These are phyloP conservation scores for Alternaria sp. DNA, from an alignment of 2,329 filamentous ascomycete species.

Conservation along the genomic window DNA sequence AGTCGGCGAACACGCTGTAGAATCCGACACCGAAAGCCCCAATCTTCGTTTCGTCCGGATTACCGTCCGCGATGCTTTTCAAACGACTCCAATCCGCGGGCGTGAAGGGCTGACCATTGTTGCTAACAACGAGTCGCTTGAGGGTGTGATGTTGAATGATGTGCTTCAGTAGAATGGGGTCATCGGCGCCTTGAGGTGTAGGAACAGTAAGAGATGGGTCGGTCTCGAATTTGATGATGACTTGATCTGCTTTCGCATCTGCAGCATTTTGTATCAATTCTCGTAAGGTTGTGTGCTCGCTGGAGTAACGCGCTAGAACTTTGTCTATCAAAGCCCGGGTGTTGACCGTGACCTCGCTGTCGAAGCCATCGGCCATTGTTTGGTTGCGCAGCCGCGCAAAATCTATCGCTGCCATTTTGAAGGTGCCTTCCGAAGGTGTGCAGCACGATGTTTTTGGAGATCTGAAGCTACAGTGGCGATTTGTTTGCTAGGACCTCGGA, in stretches of 20 bases:
- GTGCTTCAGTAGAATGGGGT: constrained; percentile 79
- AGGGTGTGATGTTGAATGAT: constrained; percentile 84
- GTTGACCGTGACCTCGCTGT: constrained; percentile 97
- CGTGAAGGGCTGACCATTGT: constrained; percentile 87
- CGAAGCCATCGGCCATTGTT: constrained; percentile 86
- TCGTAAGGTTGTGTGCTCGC: constrained; percentile 86
- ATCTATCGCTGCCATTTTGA: constrained; percentile 53
- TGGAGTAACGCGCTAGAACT: constrained; percentile 92
- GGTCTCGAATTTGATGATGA: constrained; percentile 92
- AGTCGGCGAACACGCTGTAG: constrained; percentile 98
- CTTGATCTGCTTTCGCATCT: constrained; percentile 88
- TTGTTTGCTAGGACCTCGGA: not conserved
- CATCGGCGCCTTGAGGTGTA: constrained; percentile 68
- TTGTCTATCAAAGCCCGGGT: constrained; percentile 97
- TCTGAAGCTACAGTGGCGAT: not conserved
- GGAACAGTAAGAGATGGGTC: constrained; percentile 81
- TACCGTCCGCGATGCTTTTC: constrained; percentile 98
- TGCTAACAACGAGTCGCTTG: constrained; percentile 85
- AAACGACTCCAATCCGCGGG: constrained; percentile 91
- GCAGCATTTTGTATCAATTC: constrained; percentile 99
- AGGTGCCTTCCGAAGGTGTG: not conserved
- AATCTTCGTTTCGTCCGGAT: constrained; percentile 98
- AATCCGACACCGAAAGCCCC: constrained; percentile 98
- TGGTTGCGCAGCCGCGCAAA: constrained; percentile 78
- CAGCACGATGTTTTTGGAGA: not conserved